Evolutionary conservation across 768 basidiomycete species (phyloP).

Genomic region (Boletus edulis): DNA sequence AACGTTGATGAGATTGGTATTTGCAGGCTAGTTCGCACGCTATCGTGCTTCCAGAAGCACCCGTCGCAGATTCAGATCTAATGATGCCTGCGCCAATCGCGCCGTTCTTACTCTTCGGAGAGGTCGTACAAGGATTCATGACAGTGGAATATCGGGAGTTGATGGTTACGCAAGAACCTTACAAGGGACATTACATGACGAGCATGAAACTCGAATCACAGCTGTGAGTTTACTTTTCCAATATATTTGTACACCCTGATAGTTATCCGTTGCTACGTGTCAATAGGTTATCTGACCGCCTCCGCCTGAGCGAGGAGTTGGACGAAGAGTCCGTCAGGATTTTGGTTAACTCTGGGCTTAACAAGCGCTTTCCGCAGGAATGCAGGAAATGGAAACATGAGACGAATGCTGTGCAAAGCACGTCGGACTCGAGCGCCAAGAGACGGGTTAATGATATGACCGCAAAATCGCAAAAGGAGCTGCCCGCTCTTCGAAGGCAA

Average conservation of each 20-base stretch:
- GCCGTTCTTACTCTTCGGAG: conserved; percentile 37
- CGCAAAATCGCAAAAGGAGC: conserved; percentile 1
- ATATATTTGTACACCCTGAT: too few relatives aligned
- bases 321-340: conserved; percentile 25
- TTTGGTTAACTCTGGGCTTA: conserved; percentile 29
- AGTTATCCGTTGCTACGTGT: background rate
- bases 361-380: conserved; percentile 20
- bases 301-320: conserved; percentile 24
- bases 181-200: background rate
- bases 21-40: conserved; percentile 9
- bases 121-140: conserved; percentile 41
- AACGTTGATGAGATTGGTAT: background rate
- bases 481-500: conserved; percentile 9
- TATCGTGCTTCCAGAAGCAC: conserved; percentile 10
- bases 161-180: background rate
- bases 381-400: conserved; percentile 26
- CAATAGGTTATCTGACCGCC: conserved; percentile 19
- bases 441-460: background rate
- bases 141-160: conserved; percentile 25
- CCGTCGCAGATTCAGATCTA: conserved; percentile 1
- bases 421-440: fast-evolving
- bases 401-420: background rate
- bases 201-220: conserved; percentile 11
- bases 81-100: conserved; percentile 4
- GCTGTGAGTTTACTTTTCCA: conserved; percentile 16